phyloP scores from a whole-genome alignment of 768 basidiomycete species.

The Panaeolus cyanescens region DNA sequence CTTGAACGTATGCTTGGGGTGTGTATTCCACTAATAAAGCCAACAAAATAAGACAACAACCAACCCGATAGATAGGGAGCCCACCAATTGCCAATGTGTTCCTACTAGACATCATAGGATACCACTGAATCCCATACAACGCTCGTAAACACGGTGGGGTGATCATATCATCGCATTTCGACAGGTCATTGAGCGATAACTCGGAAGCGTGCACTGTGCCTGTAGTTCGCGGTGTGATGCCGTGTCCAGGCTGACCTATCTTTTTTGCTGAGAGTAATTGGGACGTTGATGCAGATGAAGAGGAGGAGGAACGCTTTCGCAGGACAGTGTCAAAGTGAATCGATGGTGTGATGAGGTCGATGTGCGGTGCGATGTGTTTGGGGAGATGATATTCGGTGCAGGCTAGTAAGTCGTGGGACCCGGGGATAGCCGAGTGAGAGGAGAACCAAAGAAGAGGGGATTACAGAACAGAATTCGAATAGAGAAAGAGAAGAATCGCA shows the following conservation, averaged over 20 bases:
- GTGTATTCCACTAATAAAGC: constrained; percentile 46
- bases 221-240: constrained; percentile 24
- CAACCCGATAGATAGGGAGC: constrained; percentile 1
- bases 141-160: constrained; percentile 41
- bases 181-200: constrained; percentile 18
- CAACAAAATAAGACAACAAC: not conserved
- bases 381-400: constrained; percentile 37
- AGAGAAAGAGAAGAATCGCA: too few species aligned
- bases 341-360: constrained; percentile 40
- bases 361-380: constrained; percentile 32
- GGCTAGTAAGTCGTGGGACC: constrained; percentile 19
- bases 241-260: constrained; percentile 25
- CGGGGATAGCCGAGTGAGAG: not conserved
- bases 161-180: constrained; percentile 30
- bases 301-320: constrained; percentile 20
- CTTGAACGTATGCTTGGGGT: constrained; percentile 46
- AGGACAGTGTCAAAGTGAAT: constrained; percentile 37
- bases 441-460: not conserved
- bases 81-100: constrained; percentile 42
- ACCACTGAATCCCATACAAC: constrained; percentile 35
- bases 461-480: not conserved
- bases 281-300: not conserved
- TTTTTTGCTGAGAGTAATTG: constrained; percentile 9
- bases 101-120: constrained; percentile 26
- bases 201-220: constrained; percentile 12